A percentile compares a stretch with the other conserved stretches of the same genome.
phyloP scores from a whole-genome alignment of 2,329 filamentous ascomycete genomes.

The Beauveria caledonica region DNA sequence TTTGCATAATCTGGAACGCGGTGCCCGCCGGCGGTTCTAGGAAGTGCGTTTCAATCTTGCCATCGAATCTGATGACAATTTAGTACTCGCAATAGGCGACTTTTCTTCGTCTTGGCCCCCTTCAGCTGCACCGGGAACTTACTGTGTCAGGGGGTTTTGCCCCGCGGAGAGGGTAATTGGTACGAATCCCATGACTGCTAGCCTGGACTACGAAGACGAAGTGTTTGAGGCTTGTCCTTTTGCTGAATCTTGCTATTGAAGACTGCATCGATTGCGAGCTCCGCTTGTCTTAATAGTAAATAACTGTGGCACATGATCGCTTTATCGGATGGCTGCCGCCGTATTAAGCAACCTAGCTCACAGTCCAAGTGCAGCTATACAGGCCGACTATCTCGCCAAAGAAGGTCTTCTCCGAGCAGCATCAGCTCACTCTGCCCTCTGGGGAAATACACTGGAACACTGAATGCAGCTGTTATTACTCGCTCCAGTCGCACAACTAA shows the following conservation, averaged over 20 bases:
- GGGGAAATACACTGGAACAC: not conserved
- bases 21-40: not conserved
- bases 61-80: not conserved
- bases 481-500: not conserved
- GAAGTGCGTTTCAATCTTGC: not conserved
- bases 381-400: not conserved
- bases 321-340: not conserved
- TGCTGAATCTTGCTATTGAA: not conserved
- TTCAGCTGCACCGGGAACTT: not conserved
- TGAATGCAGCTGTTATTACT: not conserved
- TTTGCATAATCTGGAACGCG: not conserved
- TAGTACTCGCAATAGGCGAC: not conserved
- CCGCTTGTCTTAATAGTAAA: not conserved
- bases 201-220: not conserved
- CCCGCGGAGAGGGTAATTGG: not conserved
- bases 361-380: not conserved
- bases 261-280: not conserved
- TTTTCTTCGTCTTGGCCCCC: too few species aligned
- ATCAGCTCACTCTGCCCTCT: not conserved
- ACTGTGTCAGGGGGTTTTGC: not conserved
- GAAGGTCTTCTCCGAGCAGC: too few species aligned
- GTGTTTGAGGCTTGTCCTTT: not conserved
- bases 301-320: not conserved
- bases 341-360: not conserved
- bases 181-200: not conserved